A percentile compares a stretch with the other conserved stretches of the same genome.
These are phyloP conservation scores for Chrysanthemum makinoi DNA, from an alignment of 129 eudicot genomes.

Conservation along the genomic window DNA sequence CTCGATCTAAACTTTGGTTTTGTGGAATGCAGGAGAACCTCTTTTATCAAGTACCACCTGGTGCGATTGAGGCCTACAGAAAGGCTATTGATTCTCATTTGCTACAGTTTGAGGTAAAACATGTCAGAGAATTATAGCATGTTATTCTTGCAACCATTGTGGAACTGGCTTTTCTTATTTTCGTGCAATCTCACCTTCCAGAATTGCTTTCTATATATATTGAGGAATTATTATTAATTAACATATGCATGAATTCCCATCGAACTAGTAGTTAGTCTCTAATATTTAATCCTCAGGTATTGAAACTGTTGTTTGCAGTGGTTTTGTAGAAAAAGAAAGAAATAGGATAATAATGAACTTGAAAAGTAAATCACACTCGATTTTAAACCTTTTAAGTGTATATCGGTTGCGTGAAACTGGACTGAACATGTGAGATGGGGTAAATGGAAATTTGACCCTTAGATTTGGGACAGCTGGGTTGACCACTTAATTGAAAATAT, in stretches of 20 bases:
- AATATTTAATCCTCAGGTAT: not conserved
- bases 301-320: not conserved
- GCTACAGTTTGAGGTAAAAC: slow-evolving; percentile 56
- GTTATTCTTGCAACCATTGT: slow-evolving; percentile 11
- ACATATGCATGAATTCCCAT: not conserved
- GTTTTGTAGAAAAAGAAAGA: not conserved
- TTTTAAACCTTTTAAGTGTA: not conserved
- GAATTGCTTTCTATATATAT: slow-evolving; percentile 2
- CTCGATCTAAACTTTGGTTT: not conserved
- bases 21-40: slow-evolving; percentile 69
- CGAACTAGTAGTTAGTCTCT: not conserved
- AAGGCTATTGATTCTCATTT: slow-evolving; percentile 68
- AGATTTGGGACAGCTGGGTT: not conserved
- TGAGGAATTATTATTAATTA: not conserved
- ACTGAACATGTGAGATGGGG: not conserved
- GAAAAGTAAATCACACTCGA: too few relatives aligned
- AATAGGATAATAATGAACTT: too few relatives aligned
- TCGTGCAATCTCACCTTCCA: not conserved
- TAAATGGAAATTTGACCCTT: slow-evolving; percentile 1
- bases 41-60: slow-evolving; percentile 74
- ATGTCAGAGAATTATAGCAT: slow-evolving; percentile 2
- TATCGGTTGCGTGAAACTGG: not conserved
- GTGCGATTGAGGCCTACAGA: slow-evolving; percentile 80
- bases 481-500: not conserved
- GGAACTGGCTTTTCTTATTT: not conserved